Evolutionary conservation across 225 moss, liverwort and hornwort genomes (phyloP), one percentile per base, ranked within the genome.

Genomic region (Straminergon stramineum): DNA sequence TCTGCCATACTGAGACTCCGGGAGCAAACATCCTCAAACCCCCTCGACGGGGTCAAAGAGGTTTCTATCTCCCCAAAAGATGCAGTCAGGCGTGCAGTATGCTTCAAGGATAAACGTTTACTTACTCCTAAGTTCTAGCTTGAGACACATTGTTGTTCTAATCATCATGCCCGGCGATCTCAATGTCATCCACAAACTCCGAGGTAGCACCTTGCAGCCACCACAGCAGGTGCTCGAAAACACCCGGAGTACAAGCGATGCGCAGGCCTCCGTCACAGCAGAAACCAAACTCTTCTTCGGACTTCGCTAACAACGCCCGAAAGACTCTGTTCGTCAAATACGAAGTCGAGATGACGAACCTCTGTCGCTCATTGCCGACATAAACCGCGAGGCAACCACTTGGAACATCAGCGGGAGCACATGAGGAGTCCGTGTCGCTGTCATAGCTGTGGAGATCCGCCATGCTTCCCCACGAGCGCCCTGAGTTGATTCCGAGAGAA

Each of bases 211-310:
- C 92, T 89, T 94, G 90, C 64, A 94, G 65, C 92, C 92, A 91
- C 97, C 96, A 96, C 20, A 97, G 89, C 82, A 96, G 82, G 80
- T 97, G 96, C 92, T 97, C 96, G 88, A 97, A 97, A 30, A 94
- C 92, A 55, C 90, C 95, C 56, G 96, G 94, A 75, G 90, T 87
- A 52, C 97, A 97, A 74, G 97, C 97, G 88, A 97, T 96, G 56
- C 90, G 94, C 87, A 97, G 90, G 70, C 96, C 96, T n/a, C 97
- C 97, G 58, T 95, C 94, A 34, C 95, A 96, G 68, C 96, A 93
- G 80, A 95, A 95, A 24, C 96, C 96, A 57, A 94, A 96, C 90
- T 97, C 96, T 57, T 95, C 97, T 45, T 94, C 97, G 30, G 97
- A 97, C 83, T 94, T 95, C 48, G 95, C 96, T 18, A 97, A 81